Evolutionary conservation across 352 stramenopile species (phyloP), one percentile per base, ranked within the genome.

Genomic region (Thalassiosira mediterranea): DNA sequence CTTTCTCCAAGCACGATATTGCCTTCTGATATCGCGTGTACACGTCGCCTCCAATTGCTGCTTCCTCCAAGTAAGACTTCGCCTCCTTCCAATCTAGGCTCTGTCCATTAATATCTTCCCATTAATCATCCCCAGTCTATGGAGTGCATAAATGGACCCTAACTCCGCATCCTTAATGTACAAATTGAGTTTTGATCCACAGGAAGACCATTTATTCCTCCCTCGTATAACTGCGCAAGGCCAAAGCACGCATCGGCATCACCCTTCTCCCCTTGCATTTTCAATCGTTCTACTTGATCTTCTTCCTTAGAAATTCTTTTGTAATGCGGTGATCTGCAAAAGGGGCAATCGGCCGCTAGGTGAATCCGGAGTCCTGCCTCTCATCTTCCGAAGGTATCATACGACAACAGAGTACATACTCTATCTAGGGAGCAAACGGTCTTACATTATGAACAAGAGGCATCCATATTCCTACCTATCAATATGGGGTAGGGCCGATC

Each of bases 311-410:
- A n/a, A n/a, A n/a, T n/a, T n/a, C n/a, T n/a, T n/a, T n/a, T n/a
- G n/a, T n/a, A n/a, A n/a, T 46, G 7, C 10, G 51, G 51, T 4
- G 26, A 23, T 23, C 51, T 15, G 51, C 51, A 60, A 60, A 60
- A 60, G 51, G 51, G 26, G 25, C 51, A 60, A n/a, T n/a, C n/a
- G n/a, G n/a, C n/a, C n/a, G n/a, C n/a, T n/a, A n/a, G n/a, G n/a
- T n/a, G n/a, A n/a, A n/a, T n/a, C n/a, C n/a, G n/a, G n/a, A n/a
- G n/a, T n/a, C n/a, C n/a, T n/a, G n/a, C n/a, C n/a, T n/a, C n/a
- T n/a, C n/a, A n/a, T n/a, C n/a, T n/a, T n/a, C n/a, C n/a, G n/a
- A n/a, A n/a, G n/a, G n/a, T n/a, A n/a, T n/a, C n/a, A n/a, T n/a
- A n/a, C n/a, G n/a, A n/a, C n/a, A n/a, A n/a, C n/a, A n/a, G n/a